phyloP scores from a whole-genome alignment of 768 basidiomycete species.

The Cyclocybe cylindracea region DNA sequence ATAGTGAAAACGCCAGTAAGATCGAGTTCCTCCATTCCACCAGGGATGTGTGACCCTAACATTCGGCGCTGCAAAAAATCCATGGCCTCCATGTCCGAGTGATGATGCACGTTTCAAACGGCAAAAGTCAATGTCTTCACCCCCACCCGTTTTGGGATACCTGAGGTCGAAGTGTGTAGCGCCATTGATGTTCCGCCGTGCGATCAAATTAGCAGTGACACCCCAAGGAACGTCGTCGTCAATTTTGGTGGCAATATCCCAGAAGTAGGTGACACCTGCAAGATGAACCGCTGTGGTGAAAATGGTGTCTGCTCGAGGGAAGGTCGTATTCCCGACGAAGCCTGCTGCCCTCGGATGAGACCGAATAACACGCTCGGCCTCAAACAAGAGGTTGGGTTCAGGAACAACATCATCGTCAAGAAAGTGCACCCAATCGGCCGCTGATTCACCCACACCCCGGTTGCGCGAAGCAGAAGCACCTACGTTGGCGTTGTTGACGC shows the following conservation, averaged over 20 bases:
- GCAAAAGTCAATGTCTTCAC: slow-evolving; percentile 65
- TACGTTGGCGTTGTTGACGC: slow-evolving; percentile 45
- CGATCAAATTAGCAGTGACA: slow-evolving; percentile 60
- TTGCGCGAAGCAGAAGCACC: slow-evolving; percentile 60
- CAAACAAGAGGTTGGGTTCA: slow-evolving; percentile 38
- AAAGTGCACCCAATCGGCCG: slow-evolving; percentile 60
- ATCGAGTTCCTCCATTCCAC: slow-evolving; percentile 48
- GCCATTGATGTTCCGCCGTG: slow-evolving; percentile 45
- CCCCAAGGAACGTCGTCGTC: slow-evolving; percentile 58
- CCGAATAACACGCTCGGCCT: slow-evolving; percentile 49
- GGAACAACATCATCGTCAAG: slow-evolving; percentile 62
- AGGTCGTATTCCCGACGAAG: slow-evolving; percentile 52
- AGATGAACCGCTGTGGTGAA: slow-evolving; percentile 58
- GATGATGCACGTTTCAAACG: slow-evolving; percentile 43
- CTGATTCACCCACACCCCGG: slow-evolving; percentile 52
- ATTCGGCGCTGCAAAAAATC: slow-evolving; percentile 49
- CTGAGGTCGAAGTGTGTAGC: slow-evolving; percentile 43
- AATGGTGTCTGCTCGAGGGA: slow-evolving; percentile 47
- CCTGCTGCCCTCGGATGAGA: slow-evolving; percentile 48
- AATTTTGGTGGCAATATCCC: slow-evolving; percentile 59
- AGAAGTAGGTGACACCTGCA: slow-evolving; percentile 60
- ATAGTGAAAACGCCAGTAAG: slow-evolving; percentile 56
- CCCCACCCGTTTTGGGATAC: slow-evolving; percentile 66
- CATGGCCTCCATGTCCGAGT: slow-evolving; percentile 31
- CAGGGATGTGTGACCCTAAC: slow-evolving; percentile 58